Base-by-base conservation (phyloP, 2,329 filamentous ascomycete genomes). In the Aureobasidium leucospermi region DNA sequence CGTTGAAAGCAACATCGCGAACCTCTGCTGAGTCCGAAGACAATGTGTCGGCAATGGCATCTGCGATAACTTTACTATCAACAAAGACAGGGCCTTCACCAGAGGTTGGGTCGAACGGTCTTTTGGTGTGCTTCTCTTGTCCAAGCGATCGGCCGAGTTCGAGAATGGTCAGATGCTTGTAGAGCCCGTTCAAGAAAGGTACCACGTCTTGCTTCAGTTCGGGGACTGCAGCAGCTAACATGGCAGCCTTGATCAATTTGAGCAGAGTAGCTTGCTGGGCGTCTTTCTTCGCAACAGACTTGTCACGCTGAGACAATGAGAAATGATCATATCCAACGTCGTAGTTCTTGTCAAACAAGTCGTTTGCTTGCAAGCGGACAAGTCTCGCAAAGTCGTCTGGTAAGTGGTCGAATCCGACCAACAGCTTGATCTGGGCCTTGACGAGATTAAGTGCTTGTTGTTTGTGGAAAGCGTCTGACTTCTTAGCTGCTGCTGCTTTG, bases 381-480 rank as follows among this genome's bases (percentile, higher is more conserved):
- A 95, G 79, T 46, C 89, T 84, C 4, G 90, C 85, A 63, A 97
- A 83, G 64, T 99, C 93, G 7, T 99, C 94, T 0, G 93, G 93
- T 11, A 97, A 78, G 67, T 82, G 87, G 68, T 99, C 94, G 62
- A 85, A 85, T 4, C 94, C 94, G 60, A 99, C 88, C 58, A 93
- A 85, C 34, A 99, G 79, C 76, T 97, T 99, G 56, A 96, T 79
- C 67, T 97, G 92, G 0, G 91, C 83, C 65, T 88, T 90, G 68
- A 99, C 85, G 67, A 97, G 81, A 62, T 91, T 86, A 65, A 96
- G 85, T 0, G 95, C 90, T 73, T 99, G 91, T 69, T 89, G 88
- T 76, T 97, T 97, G 78, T 99, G 96, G 71, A 89, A 94, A 0
- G 78, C 78, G 67, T 97, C 93, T 38, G 88, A 85, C 65, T 87